A percentile compares a stretch with the other conserved stretches of the same genome.
phyloP scores from a whole-genome alignment of 2,329 filamentous ascomycete genomes.

The Chaetothyriales sp. region DNA sequence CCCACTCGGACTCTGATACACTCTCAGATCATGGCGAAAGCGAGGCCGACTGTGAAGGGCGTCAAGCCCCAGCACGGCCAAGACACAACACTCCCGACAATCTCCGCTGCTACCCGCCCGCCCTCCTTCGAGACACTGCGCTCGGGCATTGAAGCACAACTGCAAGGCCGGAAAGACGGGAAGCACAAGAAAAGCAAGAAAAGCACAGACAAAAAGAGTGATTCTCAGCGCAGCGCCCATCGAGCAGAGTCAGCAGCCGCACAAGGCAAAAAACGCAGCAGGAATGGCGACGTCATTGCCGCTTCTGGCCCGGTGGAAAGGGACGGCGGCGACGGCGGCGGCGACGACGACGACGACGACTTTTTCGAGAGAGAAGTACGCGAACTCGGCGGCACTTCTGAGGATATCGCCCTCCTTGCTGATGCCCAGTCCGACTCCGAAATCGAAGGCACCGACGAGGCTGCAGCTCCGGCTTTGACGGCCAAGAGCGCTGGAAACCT shows the following conservation, averaged over 20 bases:
- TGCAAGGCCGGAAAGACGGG: constrained; percentile 26
- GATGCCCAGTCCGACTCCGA: constrained; percentile 34
- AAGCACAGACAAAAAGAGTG: constrained; percentile 19
- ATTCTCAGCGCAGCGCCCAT: constrained; percentile 4
- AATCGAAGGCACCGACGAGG: constrained; percentile 23
- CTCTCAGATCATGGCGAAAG: not conserved
- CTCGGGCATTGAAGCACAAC: constrained; percentile 13
- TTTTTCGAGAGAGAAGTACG: constrained; percentile 31
- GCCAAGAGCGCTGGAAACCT: constrained; percentile 12
- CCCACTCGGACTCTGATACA: not conserved
- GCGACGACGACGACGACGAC: constrained; percentile 15
- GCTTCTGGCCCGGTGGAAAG: not conserved
- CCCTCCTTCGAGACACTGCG: constrained; percentile 10
- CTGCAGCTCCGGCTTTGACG: not conserved
- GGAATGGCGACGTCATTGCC: constrained; percentile 31
- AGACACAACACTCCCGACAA: not conserved
- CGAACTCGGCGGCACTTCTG: constrained; percentile 36
- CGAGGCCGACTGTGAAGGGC: not conserved
- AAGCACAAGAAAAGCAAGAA: constrained; percentile 23
- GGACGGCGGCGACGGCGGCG: not conserved
- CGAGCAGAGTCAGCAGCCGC: constrained; percentile 10
- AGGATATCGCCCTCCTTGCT: constrained; percentile 34
- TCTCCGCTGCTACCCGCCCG: not conserved
- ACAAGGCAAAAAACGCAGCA: constrained; percentile 33
- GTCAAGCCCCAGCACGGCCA: not conserved